These are phyloP conservation scores for Lactifluus echinatus DNA, from an alignment of 768 basidiomycete genomes.

Conservation along the genomic window DNA sequence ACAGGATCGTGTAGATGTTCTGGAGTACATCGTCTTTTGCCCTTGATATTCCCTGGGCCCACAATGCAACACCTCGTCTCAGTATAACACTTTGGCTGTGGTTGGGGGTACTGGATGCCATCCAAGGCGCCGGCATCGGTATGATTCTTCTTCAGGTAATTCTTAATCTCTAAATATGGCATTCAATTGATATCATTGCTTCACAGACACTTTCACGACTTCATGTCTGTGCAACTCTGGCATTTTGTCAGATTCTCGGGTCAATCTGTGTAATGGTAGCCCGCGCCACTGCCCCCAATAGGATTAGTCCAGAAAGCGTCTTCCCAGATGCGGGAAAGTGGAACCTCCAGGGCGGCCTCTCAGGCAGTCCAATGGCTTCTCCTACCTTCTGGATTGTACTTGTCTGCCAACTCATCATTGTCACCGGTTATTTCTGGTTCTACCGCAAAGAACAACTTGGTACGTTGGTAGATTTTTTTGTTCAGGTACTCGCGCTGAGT, in stretches of 20 bases:
- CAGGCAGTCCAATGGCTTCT: constrained; percentile 73
- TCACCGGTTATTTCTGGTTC: constrained; percentile 93
- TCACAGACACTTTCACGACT: constrained; percentile 76
- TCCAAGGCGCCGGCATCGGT: constrained; percentile 90
- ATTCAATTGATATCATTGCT: neutral
- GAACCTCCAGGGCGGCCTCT: constrained; percentile 69
- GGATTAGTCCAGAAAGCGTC: constrained; percentile 81
- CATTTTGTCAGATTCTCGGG: constrained; percentile 84
- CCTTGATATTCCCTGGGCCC: constrained; percentile 91
- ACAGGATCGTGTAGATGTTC: constrained; percentile 48
- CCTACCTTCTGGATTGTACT: constrained; percentile 87
- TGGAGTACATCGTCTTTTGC: constrained; percentile 95
- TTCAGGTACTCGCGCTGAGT: neutral
- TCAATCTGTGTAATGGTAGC: constrained; percentile 89
- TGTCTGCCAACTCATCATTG: constrained; percentile 72
- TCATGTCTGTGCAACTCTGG: constrained; percentile 90
- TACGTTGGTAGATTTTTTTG: constrained; percentile 31
- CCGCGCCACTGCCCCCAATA: constrained; percentile 81
- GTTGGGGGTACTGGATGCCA: constrained; percentile 89
- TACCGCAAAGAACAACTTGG: constrained; percentile 91
- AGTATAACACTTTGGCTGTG: constrained; percentile 89
- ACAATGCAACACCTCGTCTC: constrained; percentile 75
- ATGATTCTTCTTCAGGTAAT: constrained; percentile 73
- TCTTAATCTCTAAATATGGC: neutral
- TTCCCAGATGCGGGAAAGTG: constrained; percentile 90